phyloP scores from a whole-genome alignment of 495 filamentous ascomycete genomes.

The Aspergillus haitiensis region DNA sequence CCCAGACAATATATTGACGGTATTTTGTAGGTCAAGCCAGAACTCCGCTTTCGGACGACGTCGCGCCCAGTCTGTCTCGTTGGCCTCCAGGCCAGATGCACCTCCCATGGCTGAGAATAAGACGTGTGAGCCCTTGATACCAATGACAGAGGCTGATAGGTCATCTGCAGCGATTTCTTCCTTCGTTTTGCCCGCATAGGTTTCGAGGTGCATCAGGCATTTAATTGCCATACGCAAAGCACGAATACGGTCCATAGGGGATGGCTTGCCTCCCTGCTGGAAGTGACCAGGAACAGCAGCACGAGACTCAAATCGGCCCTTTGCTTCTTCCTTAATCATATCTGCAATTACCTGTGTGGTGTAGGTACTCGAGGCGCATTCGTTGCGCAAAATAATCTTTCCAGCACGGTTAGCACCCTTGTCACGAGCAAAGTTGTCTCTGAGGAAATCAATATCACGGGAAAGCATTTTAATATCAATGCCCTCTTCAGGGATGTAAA shows the following conservation, averaged over 20 bases:
- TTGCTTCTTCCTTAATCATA: conserved; percentile 92
- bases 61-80: conserved; percentile 91
- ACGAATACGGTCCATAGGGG: conserved; percentile 92
- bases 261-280: conserved; percentile 91
- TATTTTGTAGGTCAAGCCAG: conserved; percentile 78
- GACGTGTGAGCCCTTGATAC: conserved; percentile 85
- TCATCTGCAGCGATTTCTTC: conserved; percentile 69
- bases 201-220: conserved; percentile 86
- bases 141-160: conserved; percentile 77
- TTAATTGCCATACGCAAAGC: conserved; percentile 89
- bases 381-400: conserved; percentile 91
- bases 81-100: conserved; percentile 64
- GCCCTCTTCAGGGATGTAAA: conserved; percentile 97
- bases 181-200: conserved; percentile 63
- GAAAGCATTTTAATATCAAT: conserved; percentile 92
- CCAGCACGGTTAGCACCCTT: conserved; percentile 88
- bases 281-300: conserved; percentile 94
- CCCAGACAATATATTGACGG: conserved; percentile 83
- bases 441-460: conserved; percentile 85
- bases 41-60: conserved; percentile 81
- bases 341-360: conserved; percentile 89
- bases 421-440: conserved; percentile 80
- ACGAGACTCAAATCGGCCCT: conserved; percentile 89
- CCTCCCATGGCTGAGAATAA: conserved; percentile 76
- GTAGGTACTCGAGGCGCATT: conserved; percentile 87